phyloP scores from a whole-genome alignment of 192 early-diverging fungal genomes.

The Allomyces javanicus region DNA sequence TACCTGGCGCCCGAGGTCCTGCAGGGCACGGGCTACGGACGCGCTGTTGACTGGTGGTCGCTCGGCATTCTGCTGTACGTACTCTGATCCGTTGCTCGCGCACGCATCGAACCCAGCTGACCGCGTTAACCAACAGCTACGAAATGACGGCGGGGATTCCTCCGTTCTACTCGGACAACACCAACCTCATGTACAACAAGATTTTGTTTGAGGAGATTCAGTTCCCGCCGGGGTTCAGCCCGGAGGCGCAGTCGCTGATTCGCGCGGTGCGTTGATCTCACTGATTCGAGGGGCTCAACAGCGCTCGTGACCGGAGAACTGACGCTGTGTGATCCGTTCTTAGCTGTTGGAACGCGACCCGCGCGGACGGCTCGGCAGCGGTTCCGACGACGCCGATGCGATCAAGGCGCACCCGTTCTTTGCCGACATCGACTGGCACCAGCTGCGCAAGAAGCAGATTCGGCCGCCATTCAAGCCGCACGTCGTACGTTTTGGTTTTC shows the following conservation, averaged over 20 bases:
- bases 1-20: constrained; percentile 88
- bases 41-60: constrained; percentile 96
- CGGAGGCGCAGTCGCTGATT: constrained; percentile 42
- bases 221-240: constrained; percentile 54
- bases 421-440: constrained; percentile 72
- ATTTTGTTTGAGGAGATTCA: constrained; percentile 43
- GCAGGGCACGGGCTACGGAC: constrained; percentile 65
- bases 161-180: constrained; percentile 47
- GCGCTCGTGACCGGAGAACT: too few relatives aligned
- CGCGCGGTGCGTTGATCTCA: constrained; percentile 26
- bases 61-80: constrained; percentile 70
- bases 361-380: constrained; percentile 59
- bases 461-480: constrained; percentile 84
- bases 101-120: too few relatives aligned
- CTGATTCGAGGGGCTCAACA: constrained; percentile 2
- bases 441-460: constrained; percentile 73
- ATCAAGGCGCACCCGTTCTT: constrained; percentile 94
- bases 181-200: constrained; percentile 54
- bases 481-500: constrained; percentile 23
- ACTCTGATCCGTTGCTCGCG: too few relatives aligned
- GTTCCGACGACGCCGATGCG: constrained; percentile 48
- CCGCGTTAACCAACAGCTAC: neutral
- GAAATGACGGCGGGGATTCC: constrained; percentile 32
- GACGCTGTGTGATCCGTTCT: too few relatives aligned
- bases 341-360: constrained; percentile 62